Base-by-base conservation (phyloP, 2,329 filamentous ascomycete species). In the Fusarium temperatum region DNA sequence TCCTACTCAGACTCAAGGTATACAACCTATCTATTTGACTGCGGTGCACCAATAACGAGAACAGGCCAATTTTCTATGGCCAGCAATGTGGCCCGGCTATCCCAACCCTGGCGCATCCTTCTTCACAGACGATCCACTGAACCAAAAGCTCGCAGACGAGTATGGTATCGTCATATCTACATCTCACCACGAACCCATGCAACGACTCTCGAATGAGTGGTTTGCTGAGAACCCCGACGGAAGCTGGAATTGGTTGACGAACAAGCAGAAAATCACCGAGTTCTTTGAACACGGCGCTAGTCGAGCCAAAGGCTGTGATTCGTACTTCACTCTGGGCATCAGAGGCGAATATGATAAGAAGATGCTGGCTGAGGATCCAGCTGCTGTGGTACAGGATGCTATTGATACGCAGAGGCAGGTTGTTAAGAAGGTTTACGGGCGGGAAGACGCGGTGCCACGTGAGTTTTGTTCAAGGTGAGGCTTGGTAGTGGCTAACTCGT, bases 21-120 rank as follows among this genome's bases (percentile, higher is more conserved):
- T n/a, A n/a, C n/a, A n/a, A n/a, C n/a, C n/a, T n/a, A n/a, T n/a
- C n/a, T n/a, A n/a, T n/a, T n/a, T n/a, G n/a, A n/a, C n/a, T n/a
- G n/a, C n/a, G n/a, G n/a, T n/a, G n/a, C n/a, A 4, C 3, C 3
- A 14, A 18, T 68, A 6, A 68, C 24, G 0, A 3, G 0, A 30
- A 22, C 10, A 85, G 77, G 79, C 89, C 5, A 92, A 92, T 77
- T 92, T 91, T 72, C 82, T 92, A 60, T 92, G 91, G 91, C 91
- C 90, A 1, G 89, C 90, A 1, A 90, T 90, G 87, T 92, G 90
- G 89, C 86, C 87, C 11, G 84, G 81, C 18, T 84, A 83, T 42
- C 85, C 84, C 4, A 82, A 82, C 8, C 85, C 84, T 0, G 84
- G 85, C 14, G 86, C 86, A 41, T 89, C 88, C 71, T 92, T 93